A percentile compares a stretch with the other conserved stretches of the same genome.
phyloP scores from a whole-genome alignment of 768 basidiomycete species.

The Phaffia australis region DNA sequence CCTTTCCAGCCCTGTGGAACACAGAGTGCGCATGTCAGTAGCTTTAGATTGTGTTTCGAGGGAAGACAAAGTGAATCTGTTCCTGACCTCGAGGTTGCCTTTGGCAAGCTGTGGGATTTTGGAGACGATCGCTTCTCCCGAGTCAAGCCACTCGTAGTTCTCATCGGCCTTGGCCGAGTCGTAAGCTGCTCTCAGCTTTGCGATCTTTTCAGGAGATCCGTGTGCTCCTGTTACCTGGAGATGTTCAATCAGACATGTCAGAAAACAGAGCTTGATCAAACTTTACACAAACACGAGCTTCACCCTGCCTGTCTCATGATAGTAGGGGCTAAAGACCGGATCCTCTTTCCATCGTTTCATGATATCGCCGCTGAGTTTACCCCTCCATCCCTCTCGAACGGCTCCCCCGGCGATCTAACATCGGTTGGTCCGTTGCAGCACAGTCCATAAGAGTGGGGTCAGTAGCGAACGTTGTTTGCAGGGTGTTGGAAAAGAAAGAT shows the following conservation, averaged over 20 bases:
- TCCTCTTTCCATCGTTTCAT: conserved; percentile 35
- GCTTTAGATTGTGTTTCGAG: not conserved
- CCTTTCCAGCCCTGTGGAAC: conserved; percentile 32
- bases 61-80: not conserved
- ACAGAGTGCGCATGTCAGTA: not conserved
- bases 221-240: conserved; percentile 24
- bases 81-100: conserved; percentile 27
- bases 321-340: conserved; percentile 31
- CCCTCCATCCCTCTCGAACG: conserved; percentile 24
- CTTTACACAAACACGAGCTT: conserved; percentile 3
- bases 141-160: conserved; percentile 29
- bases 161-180: conserved; percentile 24
- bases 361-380: conserved; percentile 28
- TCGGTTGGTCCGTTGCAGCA: not conserved
- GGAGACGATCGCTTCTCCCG: conserved; percentile 27
- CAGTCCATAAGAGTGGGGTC: not conserved
- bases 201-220: conserved; percentile 25
- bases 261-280: not conserved
- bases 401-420: conserved; percentile 22
- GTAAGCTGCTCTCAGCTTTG: conserved; percentile 25
- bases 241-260: not conserved
- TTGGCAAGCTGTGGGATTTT: conserved; percentile 28
- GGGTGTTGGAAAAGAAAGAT: not conserved
- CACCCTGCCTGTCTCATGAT: conserved; percentile 33
- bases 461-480: not conserved